Conservation (phyloP, 495 filamentous ascomycete species). For the Trichoderma asperelloides region DNA sequence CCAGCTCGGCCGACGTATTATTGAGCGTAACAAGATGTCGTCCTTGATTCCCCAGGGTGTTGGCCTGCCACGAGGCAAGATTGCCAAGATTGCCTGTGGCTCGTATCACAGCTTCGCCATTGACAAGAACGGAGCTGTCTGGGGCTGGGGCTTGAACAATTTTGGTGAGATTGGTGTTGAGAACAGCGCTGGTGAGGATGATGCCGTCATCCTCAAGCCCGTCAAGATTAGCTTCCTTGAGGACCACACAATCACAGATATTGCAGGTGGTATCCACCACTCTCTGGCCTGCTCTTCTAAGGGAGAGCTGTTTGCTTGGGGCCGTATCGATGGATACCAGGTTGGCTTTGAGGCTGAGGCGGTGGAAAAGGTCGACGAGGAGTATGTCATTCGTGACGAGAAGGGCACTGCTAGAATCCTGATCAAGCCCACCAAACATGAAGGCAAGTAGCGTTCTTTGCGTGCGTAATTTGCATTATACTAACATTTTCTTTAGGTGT, state of each 20-base stretch:
- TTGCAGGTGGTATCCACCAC: conserved; percentile 64
- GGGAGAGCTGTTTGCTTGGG: conserved; percentile 59
- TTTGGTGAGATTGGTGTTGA: conserved; percentile 69
- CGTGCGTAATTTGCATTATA: background rate
- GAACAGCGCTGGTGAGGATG: conserved; percentile 55
- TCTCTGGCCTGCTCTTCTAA: conserved; percentile 51
- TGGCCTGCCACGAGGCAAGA: conserved; percentile 49
- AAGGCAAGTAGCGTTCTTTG: conserved; percentile 11
- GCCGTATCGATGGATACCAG: conserved; percentile 56
- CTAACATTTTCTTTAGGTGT: conserved; percentile 13
- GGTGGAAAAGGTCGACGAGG: conserved; percentile 31
- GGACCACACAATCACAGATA: conserved; percentile 38
- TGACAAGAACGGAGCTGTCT: conserved; percentile 60
- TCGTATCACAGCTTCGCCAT: conserved; percentile 73
- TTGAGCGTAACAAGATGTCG: conserved; percentile 47
- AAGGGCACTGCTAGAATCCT: conserved; percentile 48
- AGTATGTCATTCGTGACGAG: conserved; percentile 51
- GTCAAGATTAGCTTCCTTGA: conserved; percentile 40
- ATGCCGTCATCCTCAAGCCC: conserved; percentile 44
- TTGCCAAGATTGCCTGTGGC: conserved; percentile 49
- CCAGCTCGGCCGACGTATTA: conserved; percentile 64
- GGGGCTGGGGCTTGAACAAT: conserved; percentile 81
- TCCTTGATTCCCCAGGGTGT: conserved; percentile 62
- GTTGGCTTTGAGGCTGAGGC: conserved; percentile 43
- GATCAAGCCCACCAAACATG: conserved; percentile 34